These are phyloP conservation scores for Trichoderma aggressivum DNA, from an alignment of 2,329 filamentous ascomycete species.

Conservation along the genomic window DNA sequence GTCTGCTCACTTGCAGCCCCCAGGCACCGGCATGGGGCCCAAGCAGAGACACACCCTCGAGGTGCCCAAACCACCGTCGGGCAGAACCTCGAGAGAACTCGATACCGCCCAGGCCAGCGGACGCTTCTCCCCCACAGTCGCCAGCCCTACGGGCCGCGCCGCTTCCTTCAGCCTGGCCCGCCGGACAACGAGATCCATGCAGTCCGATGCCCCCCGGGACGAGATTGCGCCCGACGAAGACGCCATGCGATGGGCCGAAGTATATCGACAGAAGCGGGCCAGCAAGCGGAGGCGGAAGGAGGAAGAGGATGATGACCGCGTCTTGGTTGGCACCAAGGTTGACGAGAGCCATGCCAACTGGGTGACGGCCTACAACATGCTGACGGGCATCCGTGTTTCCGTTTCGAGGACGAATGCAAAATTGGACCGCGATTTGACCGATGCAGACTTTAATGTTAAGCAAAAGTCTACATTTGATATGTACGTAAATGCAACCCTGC, in stretches of 20 bases:
- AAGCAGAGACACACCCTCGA: conserved; percentile 86
- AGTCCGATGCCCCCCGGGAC: conserved; percentile 79
- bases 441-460: conserved; percentile 88
- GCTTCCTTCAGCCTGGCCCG: conserved; percentile 81
- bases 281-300: conserved; percentile 81
- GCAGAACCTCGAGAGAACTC: conserved; percentile 68
- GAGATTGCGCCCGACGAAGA: conserved; percentile 86
- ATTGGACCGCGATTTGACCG: conserved; percentile 82
- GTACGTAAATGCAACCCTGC: conserved; percentile 55
- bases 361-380: conserved; percentile 98
- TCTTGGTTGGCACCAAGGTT: conserved; percentile 94
- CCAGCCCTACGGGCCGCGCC: conserved; percentile 60
- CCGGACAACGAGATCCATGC: conserved; percentile 77
- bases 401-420: conserved; percentile 97
- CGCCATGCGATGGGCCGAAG: conserved; percentile 86
- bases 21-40: conserved; percentile 46
- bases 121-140: conserved; percentile 69
- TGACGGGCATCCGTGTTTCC: conserved; percentile 95
- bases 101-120: conserved; percentile 69
- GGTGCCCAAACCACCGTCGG: conserved; percentile 65
- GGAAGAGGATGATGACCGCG: conserved; percentile 86
- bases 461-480: conserved; percentile 99
- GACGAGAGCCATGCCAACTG: conserved; percentile 97
- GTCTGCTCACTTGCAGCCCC: conserved; percentile 51
- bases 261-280: conserved; percentile 85